Conservation (phyloP, 805 yeast species). For the Candida easanensis region DNA sequence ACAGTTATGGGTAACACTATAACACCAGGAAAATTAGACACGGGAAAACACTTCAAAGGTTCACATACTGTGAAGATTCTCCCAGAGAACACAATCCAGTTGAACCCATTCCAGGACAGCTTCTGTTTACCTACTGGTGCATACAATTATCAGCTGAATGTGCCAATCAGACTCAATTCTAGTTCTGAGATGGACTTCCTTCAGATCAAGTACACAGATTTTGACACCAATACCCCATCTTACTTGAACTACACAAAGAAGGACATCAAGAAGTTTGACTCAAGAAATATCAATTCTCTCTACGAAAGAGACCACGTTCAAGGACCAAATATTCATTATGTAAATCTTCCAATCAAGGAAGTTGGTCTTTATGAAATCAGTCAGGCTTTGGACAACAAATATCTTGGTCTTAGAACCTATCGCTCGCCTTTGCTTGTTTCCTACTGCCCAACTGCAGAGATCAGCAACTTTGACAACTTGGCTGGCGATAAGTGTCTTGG, state of each 20-base stretch:
- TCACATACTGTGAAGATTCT: constrained; percentile 80
- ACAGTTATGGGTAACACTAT: constrained; percentile 51
- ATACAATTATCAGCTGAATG: constrained; percentile 31
- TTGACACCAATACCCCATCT: constrained; percentile 46
- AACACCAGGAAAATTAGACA: constrained; percentile 28
- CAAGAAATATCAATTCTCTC: constrained; percentile 18
- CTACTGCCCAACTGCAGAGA: constrained; percentile 71
- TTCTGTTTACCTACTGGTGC: constrained; percentile 53
- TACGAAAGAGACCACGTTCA: constrained; percentile 26
- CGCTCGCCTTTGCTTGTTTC: constrained; percentile 66
- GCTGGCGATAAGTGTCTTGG: constrained; percentile 60
- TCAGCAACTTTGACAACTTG: constrained; percentile 35
- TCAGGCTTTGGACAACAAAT: constrained; percentile 65
- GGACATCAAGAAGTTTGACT: constrained; percentile 45
- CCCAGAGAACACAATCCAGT: constrained; percentile 84
- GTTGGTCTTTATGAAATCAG: constrained; percentile 79
- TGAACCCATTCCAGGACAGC: constrained; percentile 70
- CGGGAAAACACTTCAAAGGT: constrained; percentile 67
- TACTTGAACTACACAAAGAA: constrained; percentile 53
- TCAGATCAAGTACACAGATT: constrained; percentile 59
- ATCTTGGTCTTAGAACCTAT: constrained; percentile 56
- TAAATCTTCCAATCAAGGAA: constrained; percentile 59
- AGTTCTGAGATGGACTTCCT: constrained; percentile 67
- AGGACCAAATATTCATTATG: constrained; percentile 43
- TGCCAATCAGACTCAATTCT: constrained; percentile 82